Evolutionary conservation across 768 basidiomycete genomes (phyloP).

Genomic region (Suillus subaureus): DNA sequence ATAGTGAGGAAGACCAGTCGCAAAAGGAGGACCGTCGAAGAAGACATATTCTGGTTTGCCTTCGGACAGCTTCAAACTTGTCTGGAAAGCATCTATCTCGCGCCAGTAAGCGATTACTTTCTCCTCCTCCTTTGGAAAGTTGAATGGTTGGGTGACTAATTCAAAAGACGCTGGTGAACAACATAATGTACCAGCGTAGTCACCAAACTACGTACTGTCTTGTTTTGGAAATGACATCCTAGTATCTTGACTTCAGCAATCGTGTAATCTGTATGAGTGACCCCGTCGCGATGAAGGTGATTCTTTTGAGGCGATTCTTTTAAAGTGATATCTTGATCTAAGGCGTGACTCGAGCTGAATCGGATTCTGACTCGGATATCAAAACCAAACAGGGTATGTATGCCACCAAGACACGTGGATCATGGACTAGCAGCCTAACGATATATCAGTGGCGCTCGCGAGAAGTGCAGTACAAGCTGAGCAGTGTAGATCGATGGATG

Average conservation of each 20-base stretch:
- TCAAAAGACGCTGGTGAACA: slow-evolving; percentile 14
- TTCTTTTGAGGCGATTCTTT: not conserved
- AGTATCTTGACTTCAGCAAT: not conserved
- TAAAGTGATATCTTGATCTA: slow-evolving; percentile 1
- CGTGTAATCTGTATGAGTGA: not conserved
- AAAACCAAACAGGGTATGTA: slow-evolving; percentile 3
- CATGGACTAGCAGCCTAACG: not conserved
- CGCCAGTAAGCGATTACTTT: slow-evolving; percentile 91
- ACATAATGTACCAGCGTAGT: not conserved
- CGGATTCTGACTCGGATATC: slow-evolving; percentile 3
- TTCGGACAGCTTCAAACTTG: slow-evolving; percentile 89
- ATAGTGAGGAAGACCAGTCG: slow-evolving; percentile 95
- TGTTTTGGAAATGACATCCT: slow-evolving; percentile 70
- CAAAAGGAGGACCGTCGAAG: slow-evolving; percentile 97
- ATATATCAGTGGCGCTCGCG: not conserved
- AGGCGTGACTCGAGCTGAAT: slow-evolving; percentile 1
- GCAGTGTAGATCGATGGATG: not conserved
- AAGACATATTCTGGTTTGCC: slow-evolving; percentile 91
- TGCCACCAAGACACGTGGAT: not conserved
- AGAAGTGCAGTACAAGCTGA: not conserved
- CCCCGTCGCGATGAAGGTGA: not conserved
- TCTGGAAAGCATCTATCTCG: slow-evolving; percentile 97
- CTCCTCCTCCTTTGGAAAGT: slow-evolving; percentile 86
- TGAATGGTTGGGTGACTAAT: slow-evolving; percentile 74
- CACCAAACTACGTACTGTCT: slow-evolving; percentile 56